Base-by-base conservation (phyloP, 257 asterid genomes). In the Petunia secreta region DNA sequence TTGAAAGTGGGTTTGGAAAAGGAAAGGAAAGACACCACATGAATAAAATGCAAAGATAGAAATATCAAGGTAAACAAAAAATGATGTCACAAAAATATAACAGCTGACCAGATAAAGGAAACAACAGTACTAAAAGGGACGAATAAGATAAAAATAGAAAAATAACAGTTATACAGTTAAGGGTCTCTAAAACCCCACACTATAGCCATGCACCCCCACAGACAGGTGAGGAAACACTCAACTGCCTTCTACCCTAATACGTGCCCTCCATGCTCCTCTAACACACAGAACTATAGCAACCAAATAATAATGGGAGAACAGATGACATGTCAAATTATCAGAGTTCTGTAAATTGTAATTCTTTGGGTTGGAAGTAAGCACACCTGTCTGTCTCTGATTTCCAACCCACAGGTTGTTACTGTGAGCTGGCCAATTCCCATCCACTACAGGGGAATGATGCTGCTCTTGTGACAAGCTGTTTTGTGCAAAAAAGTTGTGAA, bases 401-500 rank as follows among this genome's bases (percentile, higher is more conserved):
- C 95, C 97, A 83, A 68, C 91, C 95, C 92, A 88, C 85, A 84
- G 83, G 80, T 84, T 91, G 86, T 75, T 88, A 80, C 86, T 88
- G 43, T 81, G 85, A 71, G 81, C 88, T 7, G 93, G 88, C 91
- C 94, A 88, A 69, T 87, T 87, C 54, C 91, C 89, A 48, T 91
- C 93, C 78, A 84, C 82, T 79, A 82, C 85, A 48, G 88, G 90
- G 74, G 93, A 85, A 40, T 84, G 89, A 84, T 87, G 90, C 87
- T 88, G 98, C 80, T 89, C 97, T 87, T 83, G 96, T 2, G 85
- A 88, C 55, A 88, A 77, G 81, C 86, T 90, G 79, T 93, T 96
- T 86, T 89, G 98, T 0, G 94, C 93, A 85, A 93, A 95, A 81
- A 95, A 93, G 88, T 95, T 95, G 92, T 93, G 98, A 85, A 95